Conservation (phyloP, 176 grass and related monocot species). For the Elaeis guineensis region DNA sequence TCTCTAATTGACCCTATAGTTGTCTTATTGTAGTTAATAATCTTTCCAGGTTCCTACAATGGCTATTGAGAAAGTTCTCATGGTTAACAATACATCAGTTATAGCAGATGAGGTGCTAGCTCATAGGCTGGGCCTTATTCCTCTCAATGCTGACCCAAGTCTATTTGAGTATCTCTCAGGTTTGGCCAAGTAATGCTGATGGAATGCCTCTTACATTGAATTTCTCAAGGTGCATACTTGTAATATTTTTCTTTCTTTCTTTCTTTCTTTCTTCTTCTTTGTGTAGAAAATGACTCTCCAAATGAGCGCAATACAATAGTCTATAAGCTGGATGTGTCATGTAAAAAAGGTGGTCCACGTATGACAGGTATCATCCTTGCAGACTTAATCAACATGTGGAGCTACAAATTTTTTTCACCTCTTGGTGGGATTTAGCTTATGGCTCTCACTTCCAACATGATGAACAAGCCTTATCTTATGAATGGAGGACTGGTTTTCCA, state of each 20-base stretch:
- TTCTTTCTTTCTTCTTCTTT: conserved; percentile 19
- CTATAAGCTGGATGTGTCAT: conserved; percentile 67
- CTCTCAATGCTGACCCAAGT: conserved; percentile 77
- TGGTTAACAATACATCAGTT: conserved; percentile 83
- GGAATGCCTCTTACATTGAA: too few species aligned
- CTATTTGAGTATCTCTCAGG: conserved; percentile 85
- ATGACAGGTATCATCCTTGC: conserved; percentile 55
- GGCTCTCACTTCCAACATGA: too few species aligned
- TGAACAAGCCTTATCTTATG: too few species aligned
- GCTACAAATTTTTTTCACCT: neutral
- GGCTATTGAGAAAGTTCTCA: conserved; percentile 83
- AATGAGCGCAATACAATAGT: conserved; percentile 96
- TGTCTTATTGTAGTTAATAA: conserved; percentile 7
- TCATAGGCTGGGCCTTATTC: conserved; percentile 84
- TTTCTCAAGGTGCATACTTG: neutral
- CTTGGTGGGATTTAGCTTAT: neutral
- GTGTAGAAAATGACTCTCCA: conserved; percentile 63
- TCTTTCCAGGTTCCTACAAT: conserved; percentile 68
- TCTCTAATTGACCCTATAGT: too few species aligned
- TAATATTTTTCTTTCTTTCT: neutral
- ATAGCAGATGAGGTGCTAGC: conserved; percentile 89
- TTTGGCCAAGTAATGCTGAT: conserved; percentile 3
- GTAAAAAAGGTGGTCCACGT: conserved; percentile 41
- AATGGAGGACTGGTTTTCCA: too few species aligned
- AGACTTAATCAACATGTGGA: neutral